Evolutionary conservation across 163 green algal genomes (phyloP).

Genomic region (Picocystis sp.): DNA sequence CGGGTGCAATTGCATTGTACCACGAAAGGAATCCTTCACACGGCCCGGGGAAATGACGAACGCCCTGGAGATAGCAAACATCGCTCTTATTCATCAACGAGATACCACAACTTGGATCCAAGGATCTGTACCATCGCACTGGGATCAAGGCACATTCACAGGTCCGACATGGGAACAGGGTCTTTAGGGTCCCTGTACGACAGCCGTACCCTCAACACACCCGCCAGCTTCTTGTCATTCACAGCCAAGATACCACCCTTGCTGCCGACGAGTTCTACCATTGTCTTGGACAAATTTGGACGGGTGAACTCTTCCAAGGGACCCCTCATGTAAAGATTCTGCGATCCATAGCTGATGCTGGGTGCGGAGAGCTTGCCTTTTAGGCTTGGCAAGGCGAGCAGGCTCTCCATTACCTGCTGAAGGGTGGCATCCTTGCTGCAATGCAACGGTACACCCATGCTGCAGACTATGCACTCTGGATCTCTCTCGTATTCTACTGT

Average conservation of each 20-base stretch:
- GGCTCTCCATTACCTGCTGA: constrained; percentile 33
- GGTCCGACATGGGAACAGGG: too few relatives aligned
- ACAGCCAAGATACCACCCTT: constrained; percentile 38
- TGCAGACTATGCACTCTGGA: constrained; percentile 69
- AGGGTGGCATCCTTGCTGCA: constrained; percentile 41
- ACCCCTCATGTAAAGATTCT: constrained; percentile 75
- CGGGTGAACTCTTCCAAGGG: constrained; percentile 69
- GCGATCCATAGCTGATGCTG: constrained; percentile 40
- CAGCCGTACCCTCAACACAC: constrained; percentile 44
- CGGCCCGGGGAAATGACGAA: too few relatives aligned
- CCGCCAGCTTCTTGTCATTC: constrained; percentile 67
- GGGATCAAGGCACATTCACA: too few relatives aligned
- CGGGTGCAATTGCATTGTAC: too few relatives aligned
- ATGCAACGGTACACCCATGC: constrained; percentile 48
- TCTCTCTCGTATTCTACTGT: constrained; percentile 80
- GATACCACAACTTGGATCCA: too few relatives aligned
- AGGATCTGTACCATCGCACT: too few relatives aligned
- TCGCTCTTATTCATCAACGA: too few relatives aligned
- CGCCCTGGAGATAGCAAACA: too few relatives aligned
- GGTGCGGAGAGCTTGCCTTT: constrained; percentile 40
- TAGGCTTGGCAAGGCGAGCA: constrained; percentile 41
- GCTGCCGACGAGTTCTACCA: constrained; percentile 48
- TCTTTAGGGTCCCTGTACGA: constrained; percentile 3
- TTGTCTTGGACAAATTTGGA: constrained; percentile 46
- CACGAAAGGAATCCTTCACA: too few relatives aligned